Percentiles rank a stretch among this genome's conserved stretches.
Evolutionary conservation across 2,329 filamentous ascomycete species (phyloP).

Genomic region (Teratosphaeria gauchensis): DNA sequence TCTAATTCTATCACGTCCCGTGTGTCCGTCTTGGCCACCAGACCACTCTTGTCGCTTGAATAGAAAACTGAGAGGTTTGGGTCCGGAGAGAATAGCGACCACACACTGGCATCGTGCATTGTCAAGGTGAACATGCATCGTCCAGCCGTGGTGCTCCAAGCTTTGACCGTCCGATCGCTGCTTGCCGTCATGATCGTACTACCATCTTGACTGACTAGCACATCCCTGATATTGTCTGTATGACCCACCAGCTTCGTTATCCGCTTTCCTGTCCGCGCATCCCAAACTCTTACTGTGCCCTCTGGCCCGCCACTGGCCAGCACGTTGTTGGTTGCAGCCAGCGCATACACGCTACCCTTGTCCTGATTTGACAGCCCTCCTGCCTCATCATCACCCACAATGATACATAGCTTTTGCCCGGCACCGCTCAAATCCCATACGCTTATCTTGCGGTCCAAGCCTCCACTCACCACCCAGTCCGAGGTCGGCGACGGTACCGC

Average conservation of each 20-base stretch:
- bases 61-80: slow-evolving; percentile 84
- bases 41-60: slow-evolving; percentile 81
- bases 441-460: slow-evolving; percentile 82
- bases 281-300: slow-evolving; percentile 86
- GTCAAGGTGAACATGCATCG: slow-evolving; percentile 96
- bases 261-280: slow-evolving; percentile 75
- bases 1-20: slow-evolving; percentile 67
- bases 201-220: slow-evolving; percentile 78
- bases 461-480: slow-evolving; percentile 88
- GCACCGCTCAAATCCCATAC: slow-evolving; percentile 87
- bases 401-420: slow-evolving; percentile 78
- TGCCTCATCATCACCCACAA: slow-evolving; percentile 72
- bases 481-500: slow-evolving; percentile 62
- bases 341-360: slow-evolving; percentile 91
- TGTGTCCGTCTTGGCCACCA: slow-evolving; percentile 94
- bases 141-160: slow-evolving; percentile 92
- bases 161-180: slow-evolving; percentile 92
- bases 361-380: slow-evolving; percentile 57
- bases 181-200: slow-evolving; percentile 91
- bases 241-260: slow-evolving; percentile 96
- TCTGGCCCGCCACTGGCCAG: slow-evolving; percentile 90
- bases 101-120: slow-evolving; percentile 98
- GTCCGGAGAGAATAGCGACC: slow-evolving; percentile 86
- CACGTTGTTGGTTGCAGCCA: slow-evolving; percentile 69
- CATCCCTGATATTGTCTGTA: slow-evolving; percentile 85